Conservation (phyloP, 306 rosid species). For the Benincasa hispida region DNA sequence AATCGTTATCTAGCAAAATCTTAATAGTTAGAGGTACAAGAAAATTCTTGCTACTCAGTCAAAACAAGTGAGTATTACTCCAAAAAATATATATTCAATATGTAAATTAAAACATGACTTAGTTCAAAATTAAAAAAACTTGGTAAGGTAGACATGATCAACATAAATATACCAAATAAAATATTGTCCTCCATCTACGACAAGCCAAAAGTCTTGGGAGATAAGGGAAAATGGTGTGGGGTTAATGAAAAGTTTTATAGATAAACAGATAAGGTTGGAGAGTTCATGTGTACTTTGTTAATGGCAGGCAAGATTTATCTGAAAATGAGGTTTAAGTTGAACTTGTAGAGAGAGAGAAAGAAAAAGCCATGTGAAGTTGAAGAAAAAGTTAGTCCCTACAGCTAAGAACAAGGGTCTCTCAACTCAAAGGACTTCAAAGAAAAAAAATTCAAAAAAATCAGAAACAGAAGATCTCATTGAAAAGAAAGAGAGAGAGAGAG, state of each 20-base stretch:
- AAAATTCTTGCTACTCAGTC: too few species aligned
- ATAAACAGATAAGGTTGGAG: neutral
- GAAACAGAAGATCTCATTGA: neutral
- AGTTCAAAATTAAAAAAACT: too few species aligned
- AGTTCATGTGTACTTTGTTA: constrained; percentile 21
- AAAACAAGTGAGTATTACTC: too few species aligned
- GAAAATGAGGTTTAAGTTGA: constrained; percentile 27
- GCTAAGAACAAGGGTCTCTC: neutral
- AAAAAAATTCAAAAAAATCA: neutral
- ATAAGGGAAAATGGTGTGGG: neutral
- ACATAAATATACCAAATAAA: neutral
- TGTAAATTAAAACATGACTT: too few species aligned
- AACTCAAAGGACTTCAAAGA: neutral
- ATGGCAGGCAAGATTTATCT: constrained; percentile 43
- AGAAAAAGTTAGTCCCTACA: constrained; percentile 3
- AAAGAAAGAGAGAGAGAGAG: neutral
- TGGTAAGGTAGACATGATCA: too few species aligned
- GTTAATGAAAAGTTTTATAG: neutral
- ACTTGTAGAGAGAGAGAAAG: constrained; percentile 1
- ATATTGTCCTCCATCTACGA: neutral
- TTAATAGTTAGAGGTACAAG: too few species aligned
- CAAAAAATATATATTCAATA: too few species aligned
- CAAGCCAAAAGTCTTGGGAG: neutral
- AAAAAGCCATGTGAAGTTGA: neutral
- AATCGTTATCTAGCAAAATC: too few species aligned